These are phyloP conservation scores for Stagonosporopsis vannaccii DNA, from an alignment of 2,329 filamentous ascomycete species.

Conservation along the genomic window DNA sequence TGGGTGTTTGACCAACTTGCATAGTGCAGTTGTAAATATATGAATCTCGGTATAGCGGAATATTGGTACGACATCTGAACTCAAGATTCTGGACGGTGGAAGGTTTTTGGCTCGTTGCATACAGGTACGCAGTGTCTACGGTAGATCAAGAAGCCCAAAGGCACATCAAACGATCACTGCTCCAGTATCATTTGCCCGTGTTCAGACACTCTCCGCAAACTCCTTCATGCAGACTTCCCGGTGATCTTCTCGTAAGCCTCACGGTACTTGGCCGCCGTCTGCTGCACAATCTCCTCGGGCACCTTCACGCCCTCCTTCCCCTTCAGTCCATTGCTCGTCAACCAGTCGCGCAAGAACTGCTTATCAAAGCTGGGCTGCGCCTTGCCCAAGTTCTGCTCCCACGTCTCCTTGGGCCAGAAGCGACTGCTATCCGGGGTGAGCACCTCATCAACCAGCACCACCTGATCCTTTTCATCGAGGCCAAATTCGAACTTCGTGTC, in stretches of 20 bases:
- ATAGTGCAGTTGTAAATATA: conserved; percentile 15
- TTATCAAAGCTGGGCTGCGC: conserved; percentile 90
- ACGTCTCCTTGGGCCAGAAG: conserved; percentile 82
- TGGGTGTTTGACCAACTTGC: conserved; percentile 7
- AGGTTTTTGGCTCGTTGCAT: conserved; percentile 6
- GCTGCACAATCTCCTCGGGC: conserved; percentile 72
- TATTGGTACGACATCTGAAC: conserved; percentile 1
- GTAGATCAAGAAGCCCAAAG: conserved; percentile 1
- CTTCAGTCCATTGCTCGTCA: conserved; percentile 75
- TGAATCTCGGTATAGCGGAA: conserved; percentile 4
- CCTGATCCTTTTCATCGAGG: conserved; percentile 66
- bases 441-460: conserved; percentile 84
- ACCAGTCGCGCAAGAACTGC: conserved; percentile 77
- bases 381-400: conserved; percentile 68
- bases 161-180: background rate
- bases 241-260: conserved; percentile 78
- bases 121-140: conserved; percentile 3
- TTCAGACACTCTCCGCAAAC: background rate
- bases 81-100: background rate
- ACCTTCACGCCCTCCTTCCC: conserved; percentile 76
- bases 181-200: too few relatives aligned
- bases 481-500: conserved; percentile 83
- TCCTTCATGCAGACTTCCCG: conserved; percentile 47
- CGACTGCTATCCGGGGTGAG: conserved; percentile 78
- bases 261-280: conserved; percentile 75